Percentiles rank a stretch among this genome's conserved stretches.
These are phyloP conservation scores for Trichoderma koningiopsis DNA, from an alignment of 2,329 filamentous ascomycete species.

Conservation along the genomic window DNA sequence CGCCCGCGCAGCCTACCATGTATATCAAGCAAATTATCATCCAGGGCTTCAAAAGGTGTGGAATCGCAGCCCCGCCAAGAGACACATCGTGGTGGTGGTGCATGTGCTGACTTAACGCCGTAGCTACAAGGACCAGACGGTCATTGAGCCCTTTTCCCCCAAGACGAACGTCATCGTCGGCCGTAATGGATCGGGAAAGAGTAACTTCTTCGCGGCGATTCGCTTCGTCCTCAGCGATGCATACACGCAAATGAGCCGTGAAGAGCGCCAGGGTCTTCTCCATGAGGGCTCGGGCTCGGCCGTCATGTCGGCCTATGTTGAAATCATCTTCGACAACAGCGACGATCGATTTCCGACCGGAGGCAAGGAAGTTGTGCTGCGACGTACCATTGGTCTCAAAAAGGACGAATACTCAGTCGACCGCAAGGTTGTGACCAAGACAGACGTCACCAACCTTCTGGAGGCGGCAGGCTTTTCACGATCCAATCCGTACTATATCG, in stretches of 20 bases:
- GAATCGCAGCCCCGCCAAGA: conserved; percentile 27
- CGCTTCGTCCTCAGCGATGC: conserved; percentile 98
- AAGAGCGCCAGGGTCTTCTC: conserved; percentile 93
- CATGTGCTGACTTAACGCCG: conserved; percentile 26
- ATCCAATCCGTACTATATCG: conserved; percentile 98
- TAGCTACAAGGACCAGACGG: conserved; percentile 99
- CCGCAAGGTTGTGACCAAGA: conserved; percentile 92
- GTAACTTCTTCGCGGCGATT: conserved; percentile 99
- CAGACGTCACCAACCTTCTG: conserved; percentile 91
- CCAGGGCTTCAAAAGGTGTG: conserved; percentile 97
- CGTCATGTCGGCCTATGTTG: conserved; percentile 99
- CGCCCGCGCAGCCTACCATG: conserved; percentile 61
- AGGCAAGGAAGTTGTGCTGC: conserved; percentile 85
- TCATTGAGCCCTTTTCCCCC: conserved; percentile 96
- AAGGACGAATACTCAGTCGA: conserved; percentile 99
- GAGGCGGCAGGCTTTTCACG: conserved; percentile 96
- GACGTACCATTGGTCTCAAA: conserved; percentile 93
- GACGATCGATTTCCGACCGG: conserved; percentile 94
- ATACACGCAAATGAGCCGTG: conserved; percentile 92
- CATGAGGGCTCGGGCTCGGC: conserved; percentile 97
- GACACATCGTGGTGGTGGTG: background rate
- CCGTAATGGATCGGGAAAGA: conserved; percentile 98
- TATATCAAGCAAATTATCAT: conserved; percentile 99
- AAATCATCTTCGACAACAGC: conserved; percentile 97
- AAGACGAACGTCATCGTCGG: conserved; percentile 98